Percentiles rank a stretch among this genome's conserved stretches.
phyloP scores from a whole-genome alignment of 2,329 filamentous ascomycete genomes.

The Claviceps arundinis region DNA sequence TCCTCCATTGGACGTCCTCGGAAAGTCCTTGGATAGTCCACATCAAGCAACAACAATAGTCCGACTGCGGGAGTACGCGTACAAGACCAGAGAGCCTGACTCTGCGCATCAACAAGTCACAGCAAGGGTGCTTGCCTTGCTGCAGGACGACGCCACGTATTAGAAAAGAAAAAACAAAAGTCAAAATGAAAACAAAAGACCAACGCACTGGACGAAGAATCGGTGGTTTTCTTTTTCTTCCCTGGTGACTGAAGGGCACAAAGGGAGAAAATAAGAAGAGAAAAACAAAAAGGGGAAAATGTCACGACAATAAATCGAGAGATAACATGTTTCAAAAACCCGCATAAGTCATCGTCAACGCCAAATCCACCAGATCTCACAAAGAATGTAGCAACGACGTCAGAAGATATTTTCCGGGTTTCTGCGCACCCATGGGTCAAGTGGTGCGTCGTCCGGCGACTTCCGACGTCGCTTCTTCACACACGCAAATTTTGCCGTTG shows the following conservation, averaged over 20 bases:
- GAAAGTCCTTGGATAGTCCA: too few relatives aligned
- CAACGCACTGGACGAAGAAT: not conserved
- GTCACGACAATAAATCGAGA: slow-evolving; percentile 10
- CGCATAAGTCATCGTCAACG: slow-evolving; percentile 26
- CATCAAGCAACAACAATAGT: too few relatives aligned
- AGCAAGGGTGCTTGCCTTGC: not conserved
- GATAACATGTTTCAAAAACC: slow-evolving; percentile 1
- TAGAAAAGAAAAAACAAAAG: not conserved
- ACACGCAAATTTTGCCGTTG: not conserved
- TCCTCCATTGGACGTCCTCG: too few relatives aligned
- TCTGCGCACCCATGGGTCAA: slow-evolving; percentile 10
- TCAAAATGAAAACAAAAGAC: not conserved
- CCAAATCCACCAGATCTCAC: slow-evolving; percentile 29
- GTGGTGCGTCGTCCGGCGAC: not conserved
- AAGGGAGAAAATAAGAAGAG: not conserved
- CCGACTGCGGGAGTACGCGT: too few relatives aligned
- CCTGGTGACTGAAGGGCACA: not conserved
- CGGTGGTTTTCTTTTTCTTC: not conserved
- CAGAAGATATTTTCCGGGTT: slow-evolving; percentile 13
- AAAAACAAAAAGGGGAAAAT: slow-evolving; percentile 2
- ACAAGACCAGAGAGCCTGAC: not conserved
- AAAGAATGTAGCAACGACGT: slow-evolving; percentile 23
- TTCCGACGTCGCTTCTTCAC: not conserved
- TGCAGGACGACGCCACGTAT: not conserved
- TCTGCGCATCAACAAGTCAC: not conserved